Evolutionary conservation across 1,284 basidiomycete genomes (phyloP).

Genomic region (Puccinia hordei): DNA sequence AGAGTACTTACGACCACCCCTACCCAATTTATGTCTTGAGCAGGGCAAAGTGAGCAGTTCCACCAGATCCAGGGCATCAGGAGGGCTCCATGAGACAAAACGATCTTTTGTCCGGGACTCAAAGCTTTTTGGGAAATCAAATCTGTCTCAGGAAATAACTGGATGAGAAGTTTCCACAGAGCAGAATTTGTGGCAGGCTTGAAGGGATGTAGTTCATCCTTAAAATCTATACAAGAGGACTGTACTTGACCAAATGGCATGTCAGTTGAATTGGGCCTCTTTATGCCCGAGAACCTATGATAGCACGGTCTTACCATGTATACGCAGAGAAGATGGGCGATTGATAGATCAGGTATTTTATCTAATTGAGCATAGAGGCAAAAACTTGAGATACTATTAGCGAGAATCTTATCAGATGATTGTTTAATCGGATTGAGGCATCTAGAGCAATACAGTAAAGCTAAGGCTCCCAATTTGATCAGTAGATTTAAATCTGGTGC

Average conservation of each 20-base stretch:
- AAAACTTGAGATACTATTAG: constrained; percentile 1
- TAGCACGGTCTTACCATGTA: constrained; percentile 4
- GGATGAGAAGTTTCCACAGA: constrained; percentile 18
- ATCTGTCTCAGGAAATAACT: constrained; percentile 5
- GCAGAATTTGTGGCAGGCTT: constrained; percentile 7
- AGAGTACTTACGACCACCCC: neutral
- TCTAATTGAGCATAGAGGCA: neutral
- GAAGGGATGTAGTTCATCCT: constrained; percentile 18
- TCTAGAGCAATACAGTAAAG: constrained; percentile 16
- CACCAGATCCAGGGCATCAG: constrained; percentile 35
- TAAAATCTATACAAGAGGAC: constrained; percentile 1
- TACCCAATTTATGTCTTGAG: constrained; percentile 7
- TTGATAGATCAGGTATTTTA: neutral
- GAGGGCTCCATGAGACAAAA: constrained; percentile 17
- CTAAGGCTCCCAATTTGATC: constrained; percentile 17
- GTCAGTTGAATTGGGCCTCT: neutral
- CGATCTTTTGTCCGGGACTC: neutral
- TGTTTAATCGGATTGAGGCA: constrained; percentile 15
- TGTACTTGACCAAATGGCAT: neutral
- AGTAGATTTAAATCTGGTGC: neutral
- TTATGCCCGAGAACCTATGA: neutral
- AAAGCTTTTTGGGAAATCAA: neutral
- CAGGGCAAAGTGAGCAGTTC: constrained; percentile 9
- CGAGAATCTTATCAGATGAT: neutral
- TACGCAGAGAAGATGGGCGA: constrained; percentile 15